A percentile compares a stretch with the other conserved stretches of the same genome.
phyloP scores from a whole-genome alignment of 306 rosid species.

The Mucuna pruriens region DNA sequence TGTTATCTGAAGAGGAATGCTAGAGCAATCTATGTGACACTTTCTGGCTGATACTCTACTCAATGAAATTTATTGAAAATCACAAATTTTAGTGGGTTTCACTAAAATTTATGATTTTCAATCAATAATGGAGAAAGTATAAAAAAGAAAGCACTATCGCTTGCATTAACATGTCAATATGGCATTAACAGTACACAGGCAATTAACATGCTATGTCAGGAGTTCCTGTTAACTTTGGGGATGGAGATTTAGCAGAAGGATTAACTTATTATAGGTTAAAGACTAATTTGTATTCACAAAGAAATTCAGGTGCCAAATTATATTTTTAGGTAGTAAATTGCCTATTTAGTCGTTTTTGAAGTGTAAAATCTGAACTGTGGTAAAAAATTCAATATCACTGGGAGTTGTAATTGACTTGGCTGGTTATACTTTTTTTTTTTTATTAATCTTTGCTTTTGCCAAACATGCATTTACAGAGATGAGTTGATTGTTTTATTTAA shows the following conservation, averaged over 20 bases:
- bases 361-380: not conserved
- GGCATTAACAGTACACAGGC: not conserved
- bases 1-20: too few species aligned
- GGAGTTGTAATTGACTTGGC: not conserved
- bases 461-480: not conserved
- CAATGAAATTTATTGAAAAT: too few species aligned
- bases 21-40: too few species aligned
- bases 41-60: too few species aligned
- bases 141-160: too few species aligned
- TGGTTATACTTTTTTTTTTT: not conserved
- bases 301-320: not conserved
- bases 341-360: not conserved
- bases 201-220: not conserved
- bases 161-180: too few species aligned
- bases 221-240: not conserved
- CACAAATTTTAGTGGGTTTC: too few species aligned
- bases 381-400: not conserved
- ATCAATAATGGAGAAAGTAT: too few species aligned
- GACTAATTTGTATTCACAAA: not conserved
- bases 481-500: not conserved
- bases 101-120: too few species aligned
- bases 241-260: not conserved
- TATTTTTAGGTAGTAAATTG: not conserved
- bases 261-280: not conserved
- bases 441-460: not conserved